Base-by-base conservation (phyloP, 164 flowering plant species). In the Magnolia sinica region DNA sequence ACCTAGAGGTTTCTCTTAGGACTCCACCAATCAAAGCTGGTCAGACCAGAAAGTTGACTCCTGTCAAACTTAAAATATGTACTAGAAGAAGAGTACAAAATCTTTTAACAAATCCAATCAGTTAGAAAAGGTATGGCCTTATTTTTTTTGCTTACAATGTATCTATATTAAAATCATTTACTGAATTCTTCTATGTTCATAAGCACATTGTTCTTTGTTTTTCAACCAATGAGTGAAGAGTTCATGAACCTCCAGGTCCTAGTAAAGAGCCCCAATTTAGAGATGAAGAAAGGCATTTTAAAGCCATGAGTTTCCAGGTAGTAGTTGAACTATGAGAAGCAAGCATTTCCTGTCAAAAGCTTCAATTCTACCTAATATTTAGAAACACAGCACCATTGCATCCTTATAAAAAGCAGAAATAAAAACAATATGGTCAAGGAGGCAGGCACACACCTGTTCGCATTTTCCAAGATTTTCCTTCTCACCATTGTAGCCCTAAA, bases 391-490 rank as follows among this genome's bases (percentile, higher is more conserved):
- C 27, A 5, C 8, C 7, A 68, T 14, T 31, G 18, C 71, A 10
- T 68, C 10, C n/a, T 31, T 13, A 0, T 19, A 5, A 68, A 18
- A 68, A 29, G 50, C 45, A 37, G 45, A 37, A 37, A 37, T 37
- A 37, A 37, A n/a, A 19, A 4, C 45, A 66, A 58, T 63, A 49
- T 61, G 64, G 74, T 67, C 59, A 75, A 71, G 69, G 64, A 23
- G 59, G 55, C 55, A 14, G 70, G 37, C 16, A 74, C 87, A 76
- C n/a, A 93, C 98, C 96, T 92, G 98, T 86, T 93, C 98, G 80
- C 98, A 95, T 84, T 92, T 95, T 75, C 98, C 98, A 74, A 95
- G 80, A 24, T 80, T 89, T 68, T 88, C 93, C 86, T 83, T 88
- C 78, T 93, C 88, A 67, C 97, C 98, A 49, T 84, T 87, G 79